Evolutionary conservation across 768 basidiomycete genomes (phyloP).

Genomic region (Terana coerulea): DNA sequence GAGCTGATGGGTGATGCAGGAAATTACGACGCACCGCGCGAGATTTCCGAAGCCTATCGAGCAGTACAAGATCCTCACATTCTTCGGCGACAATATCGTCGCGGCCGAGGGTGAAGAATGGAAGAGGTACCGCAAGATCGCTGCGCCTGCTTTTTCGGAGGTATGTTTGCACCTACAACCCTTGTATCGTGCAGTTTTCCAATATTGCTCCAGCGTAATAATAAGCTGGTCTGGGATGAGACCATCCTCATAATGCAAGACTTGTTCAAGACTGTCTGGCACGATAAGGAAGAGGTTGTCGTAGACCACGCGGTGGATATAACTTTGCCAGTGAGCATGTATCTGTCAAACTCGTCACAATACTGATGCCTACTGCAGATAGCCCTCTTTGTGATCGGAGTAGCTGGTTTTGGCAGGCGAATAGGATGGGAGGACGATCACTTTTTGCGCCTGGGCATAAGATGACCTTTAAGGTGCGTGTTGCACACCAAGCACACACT

Average conservation of each 20-base stretch:
- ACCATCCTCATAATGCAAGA: conserved; percentile 28
- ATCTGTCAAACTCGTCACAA: too few species aligned
- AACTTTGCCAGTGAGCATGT: conserved; percentile 44
- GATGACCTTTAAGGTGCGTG: conserved; percentile 27
- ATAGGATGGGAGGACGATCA: conserved; percentile 47
- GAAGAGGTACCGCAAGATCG: conserved; percentile 61
- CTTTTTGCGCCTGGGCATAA: conserved; percentile 37
- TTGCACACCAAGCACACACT: neutral
- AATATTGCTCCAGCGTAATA: conserved; percentile 31
- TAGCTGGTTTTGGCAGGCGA: conserved; percentile 52
- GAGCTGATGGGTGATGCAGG: conserved; percentile 31
- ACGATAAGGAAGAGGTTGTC: conserved; percentile 33
- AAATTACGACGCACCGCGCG: conserved; percentile 43
- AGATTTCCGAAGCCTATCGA: conserved; percentile 56
- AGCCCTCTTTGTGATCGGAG: conserved; percentile 52
- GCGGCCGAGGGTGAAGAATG: conserved; percentile 60
- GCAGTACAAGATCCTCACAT: conserved; percentile 39
- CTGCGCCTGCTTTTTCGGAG: conserved; percentile 64
- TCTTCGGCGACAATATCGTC: conserved; percentile 64
- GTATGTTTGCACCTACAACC: conserved; percentile 25
- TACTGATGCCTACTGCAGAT: conserved; percentile 32
- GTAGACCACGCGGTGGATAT: conserved; percentile 47
- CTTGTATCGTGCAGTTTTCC: neutral
- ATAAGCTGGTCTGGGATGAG: conserved; percentile 37
- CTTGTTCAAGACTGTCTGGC: conserved; percentile 44